Percentiles rank a stretch among this genome's conserved stretches.
These are phyloP conservation scores for Boletus vinaceobasis DNA, from an alignment of 768 basidiomycete species.

Conservation along the genomic window DNA sequence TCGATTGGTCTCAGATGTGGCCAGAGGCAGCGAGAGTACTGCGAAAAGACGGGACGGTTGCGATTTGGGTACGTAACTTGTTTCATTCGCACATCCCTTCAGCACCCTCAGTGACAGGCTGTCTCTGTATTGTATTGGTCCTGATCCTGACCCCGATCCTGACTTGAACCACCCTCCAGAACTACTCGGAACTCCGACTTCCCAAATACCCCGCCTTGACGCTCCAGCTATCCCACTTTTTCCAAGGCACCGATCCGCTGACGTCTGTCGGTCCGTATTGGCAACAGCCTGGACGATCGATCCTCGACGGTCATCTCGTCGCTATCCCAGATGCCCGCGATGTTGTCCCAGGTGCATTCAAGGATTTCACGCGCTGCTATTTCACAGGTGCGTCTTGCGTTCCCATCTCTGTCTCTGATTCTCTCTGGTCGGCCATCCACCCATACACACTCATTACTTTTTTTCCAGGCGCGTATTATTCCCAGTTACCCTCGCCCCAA, in stretches of 20 bases:
- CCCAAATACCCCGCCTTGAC: conserved; percentile 55
- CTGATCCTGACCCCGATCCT: background rate
- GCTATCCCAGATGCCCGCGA: conserved; percentile 57
- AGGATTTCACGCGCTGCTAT: conserved; percentile 48
- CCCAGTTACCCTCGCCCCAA: conserved; percentile 32
- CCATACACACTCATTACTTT: too few relatives aligned
- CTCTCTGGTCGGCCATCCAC: background rate
- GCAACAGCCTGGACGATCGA: conserved; percentile 75
- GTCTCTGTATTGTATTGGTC: background rate
- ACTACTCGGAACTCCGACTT: conserved; percentile 73
- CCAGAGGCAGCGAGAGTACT: conserved; percentile 60
- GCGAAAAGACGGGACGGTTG: conserved; percentile 57
- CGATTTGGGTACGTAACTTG: conserved; percentile 60
- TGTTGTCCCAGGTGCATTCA: conserved; percentile 34
- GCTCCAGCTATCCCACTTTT: conserved; percentile 57
- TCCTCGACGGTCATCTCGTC: conserved; percentile 67
- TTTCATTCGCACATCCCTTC: background rate
- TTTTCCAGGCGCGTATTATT: conserved; percentile 38
- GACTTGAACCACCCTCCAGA: conserved; percentile 28
- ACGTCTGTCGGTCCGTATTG: conserved; percentile 70
- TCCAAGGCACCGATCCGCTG: conserved; percentile 52
- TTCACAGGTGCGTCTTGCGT: conserved; percentile 48
- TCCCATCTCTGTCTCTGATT: too few relatives aligned
- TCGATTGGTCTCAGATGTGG: conserved; percentile 71
- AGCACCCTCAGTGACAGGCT: background rate